Percentiles rank a stretch among this genome's conserved stretches.
These are phyloP conservation scores for Colletotrichum lupini DNA, from an alignment of 2,329 filamentous ascomycete species.

Conservation along the genomic window DNA sequence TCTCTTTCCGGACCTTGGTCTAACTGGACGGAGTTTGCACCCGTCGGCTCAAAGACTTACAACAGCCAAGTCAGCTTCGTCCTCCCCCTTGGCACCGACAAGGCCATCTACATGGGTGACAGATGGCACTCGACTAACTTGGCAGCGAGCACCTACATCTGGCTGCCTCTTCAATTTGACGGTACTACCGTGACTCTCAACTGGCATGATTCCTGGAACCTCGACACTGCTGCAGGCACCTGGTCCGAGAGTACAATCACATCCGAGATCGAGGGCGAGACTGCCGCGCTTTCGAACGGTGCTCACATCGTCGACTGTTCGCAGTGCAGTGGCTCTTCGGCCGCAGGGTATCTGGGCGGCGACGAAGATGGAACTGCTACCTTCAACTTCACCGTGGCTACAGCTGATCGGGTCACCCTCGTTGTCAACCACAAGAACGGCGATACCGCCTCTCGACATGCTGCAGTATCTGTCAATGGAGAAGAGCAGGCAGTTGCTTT, in stretches of 20 bases:
- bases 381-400: constrained; percentile 58
- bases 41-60: constrained; percentile 66
- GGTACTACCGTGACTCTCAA: constrained; percentile 62
- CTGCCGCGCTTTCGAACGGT: constrained; percentile 54
- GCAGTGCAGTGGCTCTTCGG: constrained; percentile 59
- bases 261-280: constrained; percentile 63
- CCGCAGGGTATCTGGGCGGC: constrained; percentile 68
- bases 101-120: constrained; percentile 73
- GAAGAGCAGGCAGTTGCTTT: constrained; percentile 63
- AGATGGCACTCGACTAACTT: constrained; percentile 72
- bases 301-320: constrained; percentile 60
- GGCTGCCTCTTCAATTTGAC: constrained; percentile 68
- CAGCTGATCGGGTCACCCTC: constrained; percentile 60
- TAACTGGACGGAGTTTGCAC: constrained; percentile 68
- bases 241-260: constrained; percentile 58
- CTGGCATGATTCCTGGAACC: constrained; percentile 66
- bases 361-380: constrained; percentile 56
- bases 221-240: constrained; percentile 54
- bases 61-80: constrained; percentile 71
- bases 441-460: constrained; percentile 62
- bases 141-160: constrained; percentile 70
- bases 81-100: constrained; percentile 52
- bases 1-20: constrained; percentile 71
- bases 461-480: constrained; percentile 67
- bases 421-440: constrained; percentile 67